A percentile compares a stretch with the other conserved stretches of the same genome.
Evolutionary conservation across 345 rosid genomes (phyloP).

Genomic region (Crucihimalaya himalaica): DNA sequence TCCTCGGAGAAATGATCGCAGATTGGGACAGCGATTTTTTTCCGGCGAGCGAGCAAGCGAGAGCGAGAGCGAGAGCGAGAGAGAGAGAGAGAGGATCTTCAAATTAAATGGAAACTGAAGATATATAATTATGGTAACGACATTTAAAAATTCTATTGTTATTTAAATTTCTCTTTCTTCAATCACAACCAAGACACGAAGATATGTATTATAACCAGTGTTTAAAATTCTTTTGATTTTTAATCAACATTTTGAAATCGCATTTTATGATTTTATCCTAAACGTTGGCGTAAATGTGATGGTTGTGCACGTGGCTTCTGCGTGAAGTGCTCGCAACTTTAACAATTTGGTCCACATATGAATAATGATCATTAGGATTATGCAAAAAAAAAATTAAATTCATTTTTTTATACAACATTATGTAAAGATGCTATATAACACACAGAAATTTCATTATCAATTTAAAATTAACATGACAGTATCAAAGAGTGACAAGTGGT

Average conservation of each 20-base stretch:
- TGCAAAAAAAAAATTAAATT: not conserved
- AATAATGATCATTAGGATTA: not conserved
- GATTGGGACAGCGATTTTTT: not conserved
- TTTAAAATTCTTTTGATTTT: not conserved
- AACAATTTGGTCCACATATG: not conserved
- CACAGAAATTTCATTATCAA: not conserved
- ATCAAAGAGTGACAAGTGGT: not conserved
- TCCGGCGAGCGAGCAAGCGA: conserved; percentile 24
- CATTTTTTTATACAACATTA: not conserved
- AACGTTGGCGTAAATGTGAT: conserved; percentile 31
- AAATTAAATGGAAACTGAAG: not conserved
- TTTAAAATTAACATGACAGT: not conserved
- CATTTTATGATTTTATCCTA: conserved; percentile 15
- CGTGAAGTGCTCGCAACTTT: conserved; percentile 31
- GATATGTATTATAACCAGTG: not conserved
- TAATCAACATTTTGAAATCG: not conserved
- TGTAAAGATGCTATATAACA: not conserved
- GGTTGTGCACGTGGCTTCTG: conserved; percentile 33
- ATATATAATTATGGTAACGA: not conserved
- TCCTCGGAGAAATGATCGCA: conserved; percentile 8
- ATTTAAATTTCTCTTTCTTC: not conserved
- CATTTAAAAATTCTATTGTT: not conserved
- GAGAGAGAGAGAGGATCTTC: not conserved
- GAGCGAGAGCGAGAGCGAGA: not conserved
- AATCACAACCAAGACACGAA: conserved; percentile 19